phyloP scores from a whole-genome alignment of 1,284 basidiomycete species.

The Trichosporon sp. region DNA sequence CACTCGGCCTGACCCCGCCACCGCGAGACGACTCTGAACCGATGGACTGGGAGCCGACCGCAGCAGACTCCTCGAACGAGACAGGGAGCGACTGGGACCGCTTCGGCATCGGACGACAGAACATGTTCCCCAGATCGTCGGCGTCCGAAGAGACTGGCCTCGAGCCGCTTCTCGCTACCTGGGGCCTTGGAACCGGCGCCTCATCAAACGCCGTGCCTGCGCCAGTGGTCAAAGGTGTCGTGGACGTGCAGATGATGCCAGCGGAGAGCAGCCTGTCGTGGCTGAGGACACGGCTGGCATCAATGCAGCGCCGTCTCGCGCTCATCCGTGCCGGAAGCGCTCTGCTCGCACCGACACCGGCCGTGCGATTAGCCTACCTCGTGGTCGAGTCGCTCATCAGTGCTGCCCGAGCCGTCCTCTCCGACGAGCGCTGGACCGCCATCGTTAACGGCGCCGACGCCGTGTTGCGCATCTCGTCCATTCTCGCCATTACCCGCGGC shows the following conservation, averaged over 20 bases:
- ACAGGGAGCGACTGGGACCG: conserved; percentile 45
- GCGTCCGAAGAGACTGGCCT: conserved; percentile 49
- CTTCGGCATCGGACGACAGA: conserved; percentile 46
- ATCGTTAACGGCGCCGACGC: conserved; percentile 10
- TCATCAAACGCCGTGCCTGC: background rate
- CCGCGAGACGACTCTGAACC: conserved; percentile 30
- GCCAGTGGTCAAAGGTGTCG: background rate
- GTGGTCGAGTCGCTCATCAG: background rate
- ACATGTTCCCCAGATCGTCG: conserved; percentile 42
- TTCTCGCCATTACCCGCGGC: background rate
- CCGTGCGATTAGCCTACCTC: background rate
- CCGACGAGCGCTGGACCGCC: conserved; percentile 6
- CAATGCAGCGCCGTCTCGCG: background rate
- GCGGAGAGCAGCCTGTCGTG: background rate
- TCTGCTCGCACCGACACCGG: background rate
- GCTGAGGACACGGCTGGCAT: background rate
- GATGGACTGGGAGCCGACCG: conserved; percentile 54
- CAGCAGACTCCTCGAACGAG: conserved; percentile 23
- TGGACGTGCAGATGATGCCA: conserved; percentile 5
- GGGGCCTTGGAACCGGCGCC: conserved; percentile 38
- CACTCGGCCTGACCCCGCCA: conserved; percentile 25
- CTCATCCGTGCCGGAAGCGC: background rate
- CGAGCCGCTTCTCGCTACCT: conserved; percentile 46
- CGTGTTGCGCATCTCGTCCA: background rate
- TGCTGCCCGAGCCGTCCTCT: background rate